phyloP scores from a whole-genome alignment of 495 filamentous ascomycete genomes.

The Friedmanniomyces simplex region DNA sequence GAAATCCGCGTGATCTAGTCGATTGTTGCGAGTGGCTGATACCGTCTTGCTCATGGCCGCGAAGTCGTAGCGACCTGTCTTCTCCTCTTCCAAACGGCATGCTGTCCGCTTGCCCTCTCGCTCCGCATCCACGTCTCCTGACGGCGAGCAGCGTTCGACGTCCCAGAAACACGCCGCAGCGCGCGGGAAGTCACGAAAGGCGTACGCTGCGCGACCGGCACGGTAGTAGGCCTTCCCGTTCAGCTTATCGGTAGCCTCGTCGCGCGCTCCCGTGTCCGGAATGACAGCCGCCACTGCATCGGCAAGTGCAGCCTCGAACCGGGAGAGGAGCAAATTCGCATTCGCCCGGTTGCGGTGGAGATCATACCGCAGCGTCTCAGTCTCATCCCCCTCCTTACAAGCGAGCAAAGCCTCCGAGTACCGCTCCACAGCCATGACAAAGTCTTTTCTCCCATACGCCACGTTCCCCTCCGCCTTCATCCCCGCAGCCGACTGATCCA shows the following conservation, averaged over 20 bases:
- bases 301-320: background rate
- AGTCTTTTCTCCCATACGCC: conserved; percentile 1
- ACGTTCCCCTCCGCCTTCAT: conserved; percentile 23
- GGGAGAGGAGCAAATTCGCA: background rate
- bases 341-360: conserved; percentile 9
- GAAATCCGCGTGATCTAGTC: conserved; percentile 10
- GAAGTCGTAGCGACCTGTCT: conserved; percentile 8
- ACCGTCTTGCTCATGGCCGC: background rate
- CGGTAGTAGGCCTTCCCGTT: conserved; percentile 6
- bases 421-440: background rate
- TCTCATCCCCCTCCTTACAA: background rate
- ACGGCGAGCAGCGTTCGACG: background rate
- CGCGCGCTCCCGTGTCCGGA: background rate
- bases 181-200: background rate
- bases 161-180: background rate
- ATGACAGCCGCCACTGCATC: conserved; percentile 2
- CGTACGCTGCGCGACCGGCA: conserved; percentile 7
- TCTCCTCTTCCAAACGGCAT: background rate
- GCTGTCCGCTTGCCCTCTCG: background rate
- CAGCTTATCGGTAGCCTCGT: background rate
- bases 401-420: background rate
- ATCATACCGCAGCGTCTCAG: background rate
- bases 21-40: background rate
- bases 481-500: background rate
- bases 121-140: conserved; percentile 23